Evolutionary conservation across 1,284 basidiomycete species (phyloP), one percentile per base, ranked within the genome.

Genomic region (Schizophyllum commune): DNA sequence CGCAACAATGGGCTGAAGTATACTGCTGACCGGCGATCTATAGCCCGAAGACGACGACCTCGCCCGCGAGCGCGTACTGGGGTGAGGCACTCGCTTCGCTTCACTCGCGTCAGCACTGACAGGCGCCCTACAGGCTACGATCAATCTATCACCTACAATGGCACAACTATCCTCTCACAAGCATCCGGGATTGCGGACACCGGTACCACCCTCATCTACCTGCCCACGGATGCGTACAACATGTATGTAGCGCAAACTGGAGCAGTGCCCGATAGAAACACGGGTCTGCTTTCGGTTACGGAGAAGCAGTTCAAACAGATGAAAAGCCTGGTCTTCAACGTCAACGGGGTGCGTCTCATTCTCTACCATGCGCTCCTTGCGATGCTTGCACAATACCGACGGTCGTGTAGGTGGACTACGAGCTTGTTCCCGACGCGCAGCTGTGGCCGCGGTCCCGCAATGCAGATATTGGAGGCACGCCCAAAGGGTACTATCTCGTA

Each of bases 111-210:
- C 19, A 13, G 19, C 3, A 3, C 11, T 55, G 11, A n/a, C 27
- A 15, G 2, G 53, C 19, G 53, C 19, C 9, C 4, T 3, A 27
- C 53, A 20, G 27, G 20, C 9, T 55, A 21, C 53, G 53, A 21
- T 6, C 27, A 55, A 27, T 15, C 15, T 21, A 21, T 55, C 20
- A 13, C 11, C 13, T 55, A 65, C 19, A 61, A 61, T 9, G 32
- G 73, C 5, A 78, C 70, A 15, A 72, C 69, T 32, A 82, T 85
- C 60, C 70, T 88, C 61, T 57, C 71, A 2, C 67, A 63, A 34
- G 81, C 79, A 15, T 79, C 83, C 22, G 86, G 86, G 63, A 84
- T 88, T 61, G 83, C 88, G 59, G 86, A 88, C 70, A 86, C 84
- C 27, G 83, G 59, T 8, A 68, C 65, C 32, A 70, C 68, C 15